Base-by-base conservation (phyloP, 1,284 basidiomycete species). In the Microstroma glucosiphilum region DNA sequence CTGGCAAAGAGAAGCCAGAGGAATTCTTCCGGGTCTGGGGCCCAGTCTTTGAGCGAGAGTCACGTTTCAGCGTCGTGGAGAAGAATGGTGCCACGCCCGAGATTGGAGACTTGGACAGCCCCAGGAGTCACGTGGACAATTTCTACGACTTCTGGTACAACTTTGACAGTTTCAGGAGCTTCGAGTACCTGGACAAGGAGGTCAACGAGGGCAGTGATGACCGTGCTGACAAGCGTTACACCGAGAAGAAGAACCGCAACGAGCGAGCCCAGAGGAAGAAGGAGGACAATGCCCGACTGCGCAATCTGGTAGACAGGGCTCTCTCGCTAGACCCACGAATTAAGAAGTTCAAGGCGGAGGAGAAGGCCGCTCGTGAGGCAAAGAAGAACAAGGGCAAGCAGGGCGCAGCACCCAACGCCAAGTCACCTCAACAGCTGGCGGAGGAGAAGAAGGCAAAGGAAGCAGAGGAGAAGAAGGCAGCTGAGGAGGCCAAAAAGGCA, bases 61-160 rank as follows among this genome's bases (percentile, higher is more conserved):
- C 88, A 2, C 87, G 93, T 55, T 98, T 98, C 85, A 93, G 90
- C 75, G 69, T 74, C 40, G 40, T 43, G 40, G 63, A 69, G 58
- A 88, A 88, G 74, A 84, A 82, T 62, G 87, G 89, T 75, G 91
- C 92, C n/a, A 92, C 93, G 6, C 92, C 92, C 13, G 81, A 83
- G 68, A 84, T 97, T 23, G 93, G 94, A 21, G 81, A 82, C 51
- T 82, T 84, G 65, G 85, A 89, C 65, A 86, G 89, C 25, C 80
- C 86, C 65, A 93, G 94, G 81, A 85, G 86, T 64, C 85, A 87
- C 64, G 93, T 97, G 66, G 90, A 96, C 81, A 85, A 83, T 19
- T 97, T 98, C 84, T 98, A 97, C 84, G 89, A 96, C 82, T 96
- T 94, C 82, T 98, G 91, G 90, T 97, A 97, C 85, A 96, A 96